Evolutionary conservation across 306 rosid species (phyloP), one percentile per base, ranked within the genome.

Genomic region (peach (Prunus persica)): DNA sequence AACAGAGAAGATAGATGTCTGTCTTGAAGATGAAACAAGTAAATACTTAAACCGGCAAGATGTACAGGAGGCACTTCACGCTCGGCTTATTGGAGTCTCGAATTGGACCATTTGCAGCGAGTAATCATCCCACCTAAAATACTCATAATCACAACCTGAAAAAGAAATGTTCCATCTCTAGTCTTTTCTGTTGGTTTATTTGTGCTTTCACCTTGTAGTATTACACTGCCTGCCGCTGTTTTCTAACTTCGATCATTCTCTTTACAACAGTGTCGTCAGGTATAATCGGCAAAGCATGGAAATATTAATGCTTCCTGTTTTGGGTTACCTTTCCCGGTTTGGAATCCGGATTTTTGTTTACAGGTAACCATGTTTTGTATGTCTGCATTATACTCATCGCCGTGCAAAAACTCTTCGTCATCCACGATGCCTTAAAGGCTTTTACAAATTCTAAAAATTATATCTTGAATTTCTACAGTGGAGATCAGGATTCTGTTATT

Each of bases 41-140:
- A 34, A 66, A 9, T 91, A 91, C 78, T 77, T 91, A 76, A 89
- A 89, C 84, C 70, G 89, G 75, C 81, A 87, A 78, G 91, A 86
- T 7, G 97, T 89, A 19, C 91, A 80, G n/a, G 47, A 83, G 64
- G 95, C 91, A 80, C 83, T 91, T 49, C 92, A 89, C 54, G 94
- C 92, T 41, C 80, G 62, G 82, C 91, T 91, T 50, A 77, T 86
- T 12, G 92, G 94, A 41, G 67, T 88, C 63, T 11, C 67, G 3
- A 14, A 3, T 1, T 91, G 93, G 94, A 76, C 80, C 6, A 22
- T 76, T 76, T 91, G 94, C 75, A 89, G 88, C 87, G 71, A 56
- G 97, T 89, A 82, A 79, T 45, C 30, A 30, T 41, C 18, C 2
- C 14, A 34, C 20, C 32, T 69, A 24, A 45, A n/a, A 45, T 54